Conservation (phyloP, 768 basidiomycete species). For the Leccinum subgranulosum region DNA sequence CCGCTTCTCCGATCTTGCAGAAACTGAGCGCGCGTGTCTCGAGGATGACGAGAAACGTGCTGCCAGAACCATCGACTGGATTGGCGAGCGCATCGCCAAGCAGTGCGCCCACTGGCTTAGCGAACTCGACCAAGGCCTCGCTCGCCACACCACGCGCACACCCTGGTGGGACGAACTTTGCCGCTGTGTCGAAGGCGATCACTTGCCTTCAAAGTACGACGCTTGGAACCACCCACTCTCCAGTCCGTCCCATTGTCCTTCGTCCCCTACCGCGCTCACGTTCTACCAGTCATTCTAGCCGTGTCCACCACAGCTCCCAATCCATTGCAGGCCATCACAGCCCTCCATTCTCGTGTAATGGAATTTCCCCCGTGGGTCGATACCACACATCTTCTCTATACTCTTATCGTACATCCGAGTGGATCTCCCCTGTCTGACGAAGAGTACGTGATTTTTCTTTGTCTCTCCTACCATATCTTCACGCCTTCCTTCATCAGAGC, state of each 20-base stretch:
- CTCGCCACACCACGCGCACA: constrained; percentile 43
- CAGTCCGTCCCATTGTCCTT: constrained; percentile 43
- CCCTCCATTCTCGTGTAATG: constrained; percentile 61
- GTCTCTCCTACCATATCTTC: constrained; percentile 5
- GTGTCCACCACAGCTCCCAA: constrained; percentile 82
- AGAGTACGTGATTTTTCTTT: constrained; percentile 53
- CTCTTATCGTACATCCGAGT: constrained; percentile 72
- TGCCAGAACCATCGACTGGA: constrained; percentile 82
- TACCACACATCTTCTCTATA: constrained; percentile 64
- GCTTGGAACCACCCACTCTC: constrained; percentile 89
- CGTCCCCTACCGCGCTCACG: constrained; percentile 11
- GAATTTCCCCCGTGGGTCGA: constrained; percentile 86
- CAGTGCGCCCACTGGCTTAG: constrained; percentile 70
- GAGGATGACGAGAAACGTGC: constrained; percentile 82
- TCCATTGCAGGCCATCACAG: constrained; percentile 74
- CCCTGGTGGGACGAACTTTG: constrained; percentile 90
- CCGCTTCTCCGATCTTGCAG: constrained; percentile 72
- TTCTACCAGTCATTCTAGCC: constrained; percentile 64
- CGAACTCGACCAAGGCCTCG: constrained; percentile 48
- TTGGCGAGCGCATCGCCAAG: constrained; percentile 64
- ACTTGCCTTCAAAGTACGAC: constrained; percentile 65
- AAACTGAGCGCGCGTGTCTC: constrained; percentile 69
- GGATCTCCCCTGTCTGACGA: constrained; percentile 69
- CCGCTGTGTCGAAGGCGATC: constrained; percentile 74
- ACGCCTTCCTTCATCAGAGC: constrained; percentile 45